phyloP scores from a whole-genome alignment of 176 grass and related monocot genomes.

The Cymbopogon citratus region DNA sequence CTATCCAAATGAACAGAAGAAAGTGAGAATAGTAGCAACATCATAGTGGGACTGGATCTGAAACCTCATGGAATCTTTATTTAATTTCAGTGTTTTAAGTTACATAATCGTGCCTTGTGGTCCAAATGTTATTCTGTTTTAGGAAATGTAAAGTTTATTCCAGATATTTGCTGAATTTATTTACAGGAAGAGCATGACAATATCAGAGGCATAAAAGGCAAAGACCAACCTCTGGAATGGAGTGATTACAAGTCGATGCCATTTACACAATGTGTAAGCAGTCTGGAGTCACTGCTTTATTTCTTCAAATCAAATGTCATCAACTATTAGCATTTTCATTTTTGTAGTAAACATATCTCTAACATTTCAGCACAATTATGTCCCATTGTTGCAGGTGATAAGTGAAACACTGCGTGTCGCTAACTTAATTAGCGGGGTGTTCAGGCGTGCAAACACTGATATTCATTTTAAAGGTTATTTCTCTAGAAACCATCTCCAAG shows the following conservation, averaged over 20 bases:
- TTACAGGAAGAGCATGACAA: constrained; percentile 81
- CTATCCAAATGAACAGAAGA: background rate
- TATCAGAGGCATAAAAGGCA: constrained; percentile 52
- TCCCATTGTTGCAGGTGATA: constrained; percentile 62
- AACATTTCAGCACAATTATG: background rate
- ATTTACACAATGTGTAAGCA: constrained; percentile 91
- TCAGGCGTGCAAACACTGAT: constrained; percentile 77
- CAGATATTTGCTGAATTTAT: constrained; percentile 25
- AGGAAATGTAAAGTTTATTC: background rate
- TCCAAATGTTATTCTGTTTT: constrained; percentile 1
- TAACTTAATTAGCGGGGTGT: constrained; percentile 95
- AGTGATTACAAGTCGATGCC: constrained; percentile 96
- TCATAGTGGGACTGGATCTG: background rate
- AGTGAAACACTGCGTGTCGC: constrained; percentile 90
- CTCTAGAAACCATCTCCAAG: background rate
- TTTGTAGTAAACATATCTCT: background rate
- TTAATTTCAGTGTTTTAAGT: background rate
- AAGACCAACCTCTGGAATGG: constrained; percentile 54
- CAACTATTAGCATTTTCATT: background rate
- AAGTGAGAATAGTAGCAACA: background rate
- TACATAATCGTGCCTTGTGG: background rate
- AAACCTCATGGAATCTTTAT: background rate
- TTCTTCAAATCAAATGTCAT: background rate
- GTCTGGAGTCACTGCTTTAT: background rate
- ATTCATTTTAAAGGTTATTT: constrained; percentile 88